phyloP scores from a whole-genome alignment of 2,329 filamentous ascomycete species.

The Fusarium sp. region DNA sequence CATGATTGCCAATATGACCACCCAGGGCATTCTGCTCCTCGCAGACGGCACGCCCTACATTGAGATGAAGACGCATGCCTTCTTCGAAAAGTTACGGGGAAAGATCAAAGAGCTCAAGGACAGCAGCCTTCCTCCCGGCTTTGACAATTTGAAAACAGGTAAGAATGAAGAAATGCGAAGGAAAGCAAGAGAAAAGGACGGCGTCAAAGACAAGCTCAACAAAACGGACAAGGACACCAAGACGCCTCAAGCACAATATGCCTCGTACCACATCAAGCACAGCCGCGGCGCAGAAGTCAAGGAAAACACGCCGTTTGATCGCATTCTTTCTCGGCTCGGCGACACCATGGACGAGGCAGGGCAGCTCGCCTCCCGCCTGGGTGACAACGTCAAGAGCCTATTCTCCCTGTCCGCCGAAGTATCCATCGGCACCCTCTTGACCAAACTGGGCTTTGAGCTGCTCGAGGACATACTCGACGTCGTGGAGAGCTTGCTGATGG shows the following conservation, averaged over 20 bases:
- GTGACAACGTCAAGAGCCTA: background rate
- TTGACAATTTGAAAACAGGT: background rate
- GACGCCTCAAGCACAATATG: background rate
- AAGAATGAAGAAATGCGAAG: background rate
- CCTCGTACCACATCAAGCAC: background rate
- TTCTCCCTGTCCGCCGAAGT: background rate
- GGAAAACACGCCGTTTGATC: background rate
- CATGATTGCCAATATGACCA: background rate
- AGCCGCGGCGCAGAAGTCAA: background rate
- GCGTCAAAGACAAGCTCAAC: background rate
- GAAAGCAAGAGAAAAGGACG: background rate
- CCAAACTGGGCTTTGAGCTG: background rate
- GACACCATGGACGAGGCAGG: background rate
- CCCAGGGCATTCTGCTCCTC: background rate
- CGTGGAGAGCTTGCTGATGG: background rate
- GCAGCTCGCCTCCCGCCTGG: background rate
- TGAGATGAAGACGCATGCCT: background rate
- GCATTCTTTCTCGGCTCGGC: background rate
- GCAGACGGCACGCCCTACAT: background rate
- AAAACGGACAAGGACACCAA: background rate
- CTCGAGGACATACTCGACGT: background rate
- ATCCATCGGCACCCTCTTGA: background rate
- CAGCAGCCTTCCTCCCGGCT: background rate
- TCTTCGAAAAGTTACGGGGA: background rate
- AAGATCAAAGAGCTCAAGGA: background rate